Evolutionary conservation across 2,329 filamentous ascomycete genomes (phyloP).

Genomic region (Fusarium lateritium): DNA sequence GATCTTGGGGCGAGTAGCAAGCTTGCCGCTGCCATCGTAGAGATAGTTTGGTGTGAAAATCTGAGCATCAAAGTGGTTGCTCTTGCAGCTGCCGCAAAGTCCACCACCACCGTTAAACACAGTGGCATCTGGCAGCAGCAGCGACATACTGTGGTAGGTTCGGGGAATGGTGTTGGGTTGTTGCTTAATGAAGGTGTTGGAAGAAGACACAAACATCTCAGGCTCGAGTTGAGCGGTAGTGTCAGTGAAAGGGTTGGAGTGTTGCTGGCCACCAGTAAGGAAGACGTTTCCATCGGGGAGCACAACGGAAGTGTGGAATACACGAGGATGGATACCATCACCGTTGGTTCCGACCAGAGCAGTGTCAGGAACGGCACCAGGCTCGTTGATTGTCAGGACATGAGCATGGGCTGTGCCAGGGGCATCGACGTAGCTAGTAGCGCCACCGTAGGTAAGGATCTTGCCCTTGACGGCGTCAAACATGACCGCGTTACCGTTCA

Average conservation of each 20-base stretch:
- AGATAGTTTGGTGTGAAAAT: slow-evolving; percentile 42
- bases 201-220: slow-evolving; percentile 28
- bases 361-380: slow-evolving; percentile 20
- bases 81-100: slow-evolving; percentile 32
- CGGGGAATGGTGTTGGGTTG: slow-evolving; percentile 34
- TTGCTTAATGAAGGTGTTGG: slow-evolving; percentile 28
- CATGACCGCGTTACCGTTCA: slow-evolving; percentile 71
- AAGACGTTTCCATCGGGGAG: slow-evolving; percentile 66
- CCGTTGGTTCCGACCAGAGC: slow-evolving; percentile 26
- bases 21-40: slow-evolving; percentile 27
- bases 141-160: slow-evolving; percentile 35
- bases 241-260: slow-evolving; percentile 33
- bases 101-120: slow-evolving; percentile 36
- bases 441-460: slow-evolving; percentile 68
- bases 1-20: slow-evolving; percentile 36
- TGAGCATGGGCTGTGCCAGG: slow-evolving; percentile 61
- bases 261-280: slow-evolving; percentile 59
- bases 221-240: slow-evolving; percentile 29
- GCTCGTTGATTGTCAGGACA: slow-evolving; percentile 62
- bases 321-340: slow-evolving; percentile 49
- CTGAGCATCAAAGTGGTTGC: slow-evolving; percentile 44
- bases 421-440: slow-evolving; percentile 60
- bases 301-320: slow-evolving; percentile 63
- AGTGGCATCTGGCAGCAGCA: slow-evolving; percentile 38
- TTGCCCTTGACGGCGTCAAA: slow-evolving; percentile 71